These are phyloP conservation scores for Narthecium ossifragum DNA, from an alignment of 106 monocot species.

Conservation along the genomic window DNA sequence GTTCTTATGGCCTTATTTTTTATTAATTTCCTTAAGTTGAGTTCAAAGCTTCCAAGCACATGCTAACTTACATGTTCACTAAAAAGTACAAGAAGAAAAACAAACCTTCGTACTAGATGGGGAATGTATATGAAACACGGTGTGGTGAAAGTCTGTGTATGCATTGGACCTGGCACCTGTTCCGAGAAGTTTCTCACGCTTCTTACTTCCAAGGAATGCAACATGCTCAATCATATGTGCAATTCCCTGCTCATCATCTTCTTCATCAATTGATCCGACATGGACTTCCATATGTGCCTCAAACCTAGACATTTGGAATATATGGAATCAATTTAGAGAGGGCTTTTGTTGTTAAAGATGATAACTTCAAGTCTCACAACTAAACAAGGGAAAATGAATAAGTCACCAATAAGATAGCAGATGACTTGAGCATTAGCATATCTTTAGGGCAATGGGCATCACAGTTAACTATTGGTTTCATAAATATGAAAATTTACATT, in stretches of 20 bases:
- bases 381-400: not conserved
- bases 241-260: slow-evolving; percentile 99
- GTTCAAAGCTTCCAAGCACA: no score
- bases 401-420: not conserved
- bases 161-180: slow-evolving; percentile 99
- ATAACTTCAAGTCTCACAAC: not conserved
- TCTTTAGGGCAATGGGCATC: no score
- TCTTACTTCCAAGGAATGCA: slow-evolving; percentile 99
- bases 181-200: slow-evolving; percentile 96
- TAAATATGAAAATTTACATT: no score
- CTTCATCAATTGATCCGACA: slow-evolving; percentile 97
- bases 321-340: not conserved
- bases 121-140: slow-evolving; percentile 97
- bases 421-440: no score
- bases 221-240: slow-evolving; percentile 99
- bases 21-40: no score
- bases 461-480: not conserved
- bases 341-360: not conserved
- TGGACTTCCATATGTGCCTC: slow-evolving; percentile 99
- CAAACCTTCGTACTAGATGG: slow-evolving; percentile 79
- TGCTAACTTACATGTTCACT: no score
- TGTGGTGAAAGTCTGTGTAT: slow-evolving; percentile 98
- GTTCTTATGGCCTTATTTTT: no score
- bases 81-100: no score
- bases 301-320: slow-evolving; percentile 53